Conservation (phyloP, 2,329 filamentous ascomycete species). For the Ophiostoma novo-ulmi region DNA sequence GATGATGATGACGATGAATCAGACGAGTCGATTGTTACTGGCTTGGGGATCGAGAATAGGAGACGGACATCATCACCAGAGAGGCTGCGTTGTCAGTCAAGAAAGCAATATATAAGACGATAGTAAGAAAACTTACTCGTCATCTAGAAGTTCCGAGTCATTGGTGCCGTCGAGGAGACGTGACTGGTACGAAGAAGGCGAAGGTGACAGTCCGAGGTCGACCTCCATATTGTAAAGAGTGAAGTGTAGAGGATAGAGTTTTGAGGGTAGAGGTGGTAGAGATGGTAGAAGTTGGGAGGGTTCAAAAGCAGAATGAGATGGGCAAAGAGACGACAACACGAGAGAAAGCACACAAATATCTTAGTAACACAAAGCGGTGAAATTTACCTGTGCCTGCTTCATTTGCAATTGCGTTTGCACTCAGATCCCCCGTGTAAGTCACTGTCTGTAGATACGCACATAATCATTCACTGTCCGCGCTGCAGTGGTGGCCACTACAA, state of each 20-base stretch:
- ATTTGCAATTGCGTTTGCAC: neutral
- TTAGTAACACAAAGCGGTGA: neutral
- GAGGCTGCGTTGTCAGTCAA: neutral
- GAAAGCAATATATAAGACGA: neutral
- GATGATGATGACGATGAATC: neutral
- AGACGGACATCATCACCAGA: neutral
- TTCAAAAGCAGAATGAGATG: neutral
- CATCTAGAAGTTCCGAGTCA: neutral
- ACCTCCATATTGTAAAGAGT: neutral
- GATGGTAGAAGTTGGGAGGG: neutral
- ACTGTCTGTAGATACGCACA: neutral
- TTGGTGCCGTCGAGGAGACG: neutral
- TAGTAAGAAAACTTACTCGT: neutral
- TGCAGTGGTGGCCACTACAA: neutral
- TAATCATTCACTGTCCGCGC: neutral
- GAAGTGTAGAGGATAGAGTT: too few species aligned
- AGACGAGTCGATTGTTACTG: neutral
- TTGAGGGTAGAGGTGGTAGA: too few species aligned
- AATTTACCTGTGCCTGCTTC: neutral
- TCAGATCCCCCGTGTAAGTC: neutral
- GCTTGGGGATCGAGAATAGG: neutral
- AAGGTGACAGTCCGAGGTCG: neutral
- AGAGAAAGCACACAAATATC: neutral
- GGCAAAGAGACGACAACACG: neutral
- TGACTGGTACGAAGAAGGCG: neutral